Evolutionary conservation across 2,329 filamentous ascomycete species (phyloP), one percentile per base, ranked within the genome.

Genomic region (Ascochyta clinopodiicola): DNA sequence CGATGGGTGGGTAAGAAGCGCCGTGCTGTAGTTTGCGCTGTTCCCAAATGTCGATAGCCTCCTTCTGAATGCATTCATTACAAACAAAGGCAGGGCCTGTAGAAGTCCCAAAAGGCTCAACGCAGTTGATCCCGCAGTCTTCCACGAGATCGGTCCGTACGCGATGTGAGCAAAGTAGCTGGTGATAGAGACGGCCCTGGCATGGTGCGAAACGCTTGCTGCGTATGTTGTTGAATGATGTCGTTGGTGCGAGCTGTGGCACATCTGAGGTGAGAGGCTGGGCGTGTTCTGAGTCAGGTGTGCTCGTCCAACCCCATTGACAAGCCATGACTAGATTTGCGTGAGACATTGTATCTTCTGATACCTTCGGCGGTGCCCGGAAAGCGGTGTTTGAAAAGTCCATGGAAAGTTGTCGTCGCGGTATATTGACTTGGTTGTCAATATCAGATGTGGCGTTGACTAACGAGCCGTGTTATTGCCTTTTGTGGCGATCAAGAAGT

Each of bases 61-160:
- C 67, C 5, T 58, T 56, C 42, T 73, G 65, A 3, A 73, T 49
- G 54, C 72, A 75, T 43, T 72, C 68, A 12, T 74, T 67, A 47
- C 72, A 75, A 34, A 70, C 50, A 32, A 74, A 75, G 0, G 70
- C 62, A 31, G 61, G 13, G 8, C 56, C 56, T 1, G 61, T 58
- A 2, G 55, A 42, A 8, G 50, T 56, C 13, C 60, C 62, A 25
- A 64, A 60, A 1, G 72, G 68, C 22, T 75, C 72, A 13, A 74
- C 57, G 31, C 73, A 75, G 49, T 74, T 75, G 36, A 55, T 46
- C 22, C 70, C 72, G 44, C 73, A 74, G 21, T 74, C 69, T 48
- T 75, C 72, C 6, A 74, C 71, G 0, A 74, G 39, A 49, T 74
- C 70, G 3, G 73, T 75, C 17, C 73, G 69, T 36, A 75, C 65